phyloP scores from a whole-genome alignment of 768 basidiomycete species.

The Calocera viscosa region DNA sequence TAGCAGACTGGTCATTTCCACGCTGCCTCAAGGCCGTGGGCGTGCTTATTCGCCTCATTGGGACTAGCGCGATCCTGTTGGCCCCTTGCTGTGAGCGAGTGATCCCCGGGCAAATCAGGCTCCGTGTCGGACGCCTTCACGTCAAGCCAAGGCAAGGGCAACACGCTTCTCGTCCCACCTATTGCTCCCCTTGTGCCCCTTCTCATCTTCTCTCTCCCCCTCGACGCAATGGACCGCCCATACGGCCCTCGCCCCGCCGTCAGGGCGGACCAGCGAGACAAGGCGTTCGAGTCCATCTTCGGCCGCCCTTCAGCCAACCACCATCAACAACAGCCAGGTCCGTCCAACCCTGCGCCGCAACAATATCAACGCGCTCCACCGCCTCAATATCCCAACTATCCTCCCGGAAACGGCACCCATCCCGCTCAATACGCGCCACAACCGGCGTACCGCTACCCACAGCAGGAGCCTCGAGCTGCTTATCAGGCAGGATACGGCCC shows the following conservation, averaged over 20 bases:
- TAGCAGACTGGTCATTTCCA: not conserved
- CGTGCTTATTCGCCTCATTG: not conserved
- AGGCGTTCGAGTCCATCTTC: conserved; percentile 80
- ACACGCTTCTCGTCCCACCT: conserved; percentile 7
- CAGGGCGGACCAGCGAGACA: conserved; percentile 44
- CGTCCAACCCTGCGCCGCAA: conserved; percentile 20
- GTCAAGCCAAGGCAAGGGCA: conserved; percentile 5
- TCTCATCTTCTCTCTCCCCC: not conserved
- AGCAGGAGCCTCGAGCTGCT: conserved; percentile 18
- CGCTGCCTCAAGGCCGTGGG: not conserved
- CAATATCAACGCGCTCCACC: conserved; percentile 28
- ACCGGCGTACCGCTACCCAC: conserved; percentile 18
- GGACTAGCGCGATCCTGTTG: not conserved
- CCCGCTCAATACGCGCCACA: conserved; percentile 18
- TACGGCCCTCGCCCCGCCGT: conserved; percentile 45
- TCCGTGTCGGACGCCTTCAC: conserved; percentile 1
- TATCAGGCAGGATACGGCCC: conserved; percentile 23
- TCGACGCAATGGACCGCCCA: conserved; percentile 37
- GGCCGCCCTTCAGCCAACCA: conserved; percentile 54
- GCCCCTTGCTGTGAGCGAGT: not conserved
- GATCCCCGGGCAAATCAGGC: conserved; percentile 1
- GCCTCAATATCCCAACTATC: conserved; percentile 16
- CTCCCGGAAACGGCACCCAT: conserved; percentile 27
- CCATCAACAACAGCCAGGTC: conserved; percentile 27
- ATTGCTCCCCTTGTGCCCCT: not conserved